Evolutionary conservation across 495 filamentous ascomycete species (phyloP).

Genomic region (Amphirosellinia nigrospora): DNA sequence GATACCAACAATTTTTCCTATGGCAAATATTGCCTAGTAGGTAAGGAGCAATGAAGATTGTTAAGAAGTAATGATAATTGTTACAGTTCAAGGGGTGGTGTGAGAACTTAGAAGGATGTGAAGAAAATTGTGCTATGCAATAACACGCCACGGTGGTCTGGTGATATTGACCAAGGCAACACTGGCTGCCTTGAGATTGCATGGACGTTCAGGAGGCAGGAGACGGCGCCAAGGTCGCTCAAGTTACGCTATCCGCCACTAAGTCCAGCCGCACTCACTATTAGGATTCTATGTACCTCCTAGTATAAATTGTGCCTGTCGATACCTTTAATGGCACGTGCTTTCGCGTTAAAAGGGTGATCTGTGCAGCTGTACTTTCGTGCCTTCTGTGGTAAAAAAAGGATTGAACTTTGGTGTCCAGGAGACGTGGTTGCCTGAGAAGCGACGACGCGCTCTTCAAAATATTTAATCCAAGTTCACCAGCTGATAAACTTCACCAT

Average conservation of each 20-base stretch:
- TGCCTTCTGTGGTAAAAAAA: neutral
- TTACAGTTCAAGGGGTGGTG: neutral
- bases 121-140: too few relatives aligned
- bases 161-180: conserved; percentile 3
- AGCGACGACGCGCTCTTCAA: conserved; percentile 14
- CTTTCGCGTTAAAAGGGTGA: conserved; percentile 12
- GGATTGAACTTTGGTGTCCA: neutral
- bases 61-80: neutral
- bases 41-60: too few relatives aligned
- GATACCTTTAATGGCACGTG: conserved; percentile 23
- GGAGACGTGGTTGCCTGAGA: conserved; percentile 21
- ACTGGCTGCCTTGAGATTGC: conserved; percentile 19
- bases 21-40: too few relatives aligned
- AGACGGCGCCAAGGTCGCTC: conserved; percentile 1
- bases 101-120: neutral
- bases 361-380: neutral
- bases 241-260: conserved; percentile 5
- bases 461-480: conserved; percentile 18
- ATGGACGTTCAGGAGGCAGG: conserved; percentile 9
- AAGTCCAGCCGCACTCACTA: neutral
- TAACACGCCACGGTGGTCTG: neutral
- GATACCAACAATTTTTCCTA: neutral
- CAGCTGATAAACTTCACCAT: neutral
- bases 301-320: neutral
- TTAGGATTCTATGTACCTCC: neutral